Evolutionary conservation across 2,329 filamentous ascomycete genomes (phyloP).

Genomic region (Aspergillus bombycis): DNA sequence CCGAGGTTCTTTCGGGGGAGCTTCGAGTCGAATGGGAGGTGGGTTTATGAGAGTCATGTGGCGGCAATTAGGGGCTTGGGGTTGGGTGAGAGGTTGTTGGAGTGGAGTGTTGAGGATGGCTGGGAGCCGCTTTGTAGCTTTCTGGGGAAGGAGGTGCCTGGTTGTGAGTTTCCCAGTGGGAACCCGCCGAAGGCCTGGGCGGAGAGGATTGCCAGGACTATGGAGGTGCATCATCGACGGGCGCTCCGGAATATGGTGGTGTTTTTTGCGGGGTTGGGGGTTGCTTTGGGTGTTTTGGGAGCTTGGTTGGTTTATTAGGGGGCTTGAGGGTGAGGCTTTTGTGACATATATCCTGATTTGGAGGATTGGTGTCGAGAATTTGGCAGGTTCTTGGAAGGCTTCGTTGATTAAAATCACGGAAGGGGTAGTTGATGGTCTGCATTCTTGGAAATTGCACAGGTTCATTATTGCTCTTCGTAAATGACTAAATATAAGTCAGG

Average conservation of each 20-base stretch:
- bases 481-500: neutral
- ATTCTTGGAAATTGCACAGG: neutral
- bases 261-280: slow-evolving; percentile 6
- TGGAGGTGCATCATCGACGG: slow-evolving; percentile 16
- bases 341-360: neutral
- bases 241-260: slow-evolving; percentile 22
- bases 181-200: slow-evolving; percentile 22
- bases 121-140: slow-evolving; percentile 30
- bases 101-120: slow-evolving; percentile 33
- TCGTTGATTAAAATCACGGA: neutral
- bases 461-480: neutral
- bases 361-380: neutral
- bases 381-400: neutral
- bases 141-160: slow-evolving; percentile 5
- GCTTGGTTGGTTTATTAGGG: neutral
- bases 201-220: slow-evolving; percentile 20
- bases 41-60: slow-evolving; percentile 17
- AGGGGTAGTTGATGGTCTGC: too few species aligned
- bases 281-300: neutral
- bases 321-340: neutral
- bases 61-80: slow-evolving; percentile 21
- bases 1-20: slow-evolving; percentile 21
- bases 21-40: slow-evolving; percentile 11
- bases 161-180: slow-evolving; percentile 10
- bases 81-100: slow-evolving; percentile 22